Conservation (phyloP, 768 basidiomycete genomes). For the Suillus sp. region DNA sequence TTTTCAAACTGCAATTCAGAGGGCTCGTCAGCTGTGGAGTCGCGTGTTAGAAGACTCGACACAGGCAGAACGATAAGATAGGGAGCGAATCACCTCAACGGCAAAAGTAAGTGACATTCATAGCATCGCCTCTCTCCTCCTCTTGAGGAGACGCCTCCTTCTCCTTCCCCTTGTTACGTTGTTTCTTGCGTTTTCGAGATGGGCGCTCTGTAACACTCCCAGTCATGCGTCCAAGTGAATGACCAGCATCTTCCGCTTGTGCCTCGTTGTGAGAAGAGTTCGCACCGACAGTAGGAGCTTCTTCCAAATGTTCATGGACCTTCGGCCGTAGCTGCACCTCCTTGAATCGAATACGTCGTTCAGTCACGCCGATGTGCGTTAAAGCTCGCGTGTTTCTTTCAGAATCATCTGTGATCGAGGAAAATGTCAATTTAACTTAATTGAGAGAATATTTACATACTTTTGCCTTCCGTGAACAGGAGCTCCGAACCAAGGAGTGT, state of each 20-base stretch:
- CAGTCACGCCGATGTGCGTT: constrained; percentile 59
- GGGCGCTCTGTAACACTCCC: background rate
- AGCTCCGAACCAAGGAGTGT: constrained; percentile 74
- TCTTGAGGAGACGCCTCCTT: constrained; percentile 1
- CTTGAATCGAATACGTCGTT: constrained; percentile 71
- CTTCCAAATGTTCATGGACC: constrained; percentile 26
- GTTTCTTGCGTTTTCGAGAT: constrained; percentile 5
- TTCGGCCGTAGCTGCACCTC: constrained; percentile 59
- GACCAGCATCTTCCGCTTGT: background rate
- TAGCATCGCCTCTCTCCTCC: background rate
- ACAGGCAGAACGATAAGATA: background rate
- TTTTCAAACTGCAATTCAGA: constrained; percentile 17
- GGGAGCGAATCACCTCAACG: background rate
- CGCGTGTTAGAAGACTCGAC: background rate
- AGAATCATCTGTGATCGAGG: constrained; percentile 37
- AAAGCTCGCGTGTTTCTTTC: constrained; percentile 55
- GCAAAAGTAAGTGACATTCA: background rate
- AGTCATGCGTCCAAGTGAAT: constrained; percentile 5
- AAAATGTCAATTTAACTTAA: constrained; percentile 13
- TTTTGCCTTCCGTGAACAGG: constrained; percentile 70
- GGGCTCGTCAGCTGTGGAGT: too few species aligned
- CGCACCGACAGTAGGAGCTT: background rate
- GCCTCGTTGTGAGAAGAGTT: background rate
- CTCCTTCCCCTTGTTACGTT: constrained; percentile 1
- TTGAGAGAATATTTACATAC: constrained; percentile 34